Conservation (phyloP, 805 yeast genomes). For the Candida khao-thaluensis region DNA sequence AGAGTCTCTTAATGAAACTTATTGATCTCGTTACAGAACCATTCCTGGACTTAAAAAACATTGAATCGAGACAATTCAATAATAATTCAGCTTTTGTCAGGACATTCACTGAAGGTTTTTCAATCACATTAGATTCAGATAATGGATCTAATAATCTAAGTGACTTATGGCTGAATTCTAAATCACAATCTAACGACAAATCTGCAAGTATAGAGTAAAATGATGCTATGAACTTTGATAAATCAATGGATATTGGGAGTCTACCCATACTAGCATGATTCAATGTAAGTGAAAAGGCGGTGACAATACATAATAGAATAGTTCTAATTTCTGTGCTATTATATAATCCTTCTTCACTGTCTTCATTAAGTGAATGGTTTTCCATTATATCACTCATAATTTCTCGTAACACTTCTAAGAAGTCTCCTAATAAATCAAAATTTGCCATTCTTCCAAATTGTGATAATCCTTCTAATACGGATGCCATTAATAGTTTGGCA, state of each 20-base stretch:
- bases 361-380: slow-evolving; percentile 36
- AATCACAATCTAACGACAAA: slow-evolving; percentile 72
- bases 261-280: slow-evolving; percentile 61
- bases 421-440: slow-evolving; percentile 88
- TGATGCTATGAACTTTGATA: slow-evolving; percentile 74
- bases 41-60: slow-evolving; percentile 74
- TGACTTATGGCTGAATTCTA: slow-evolving; percentile 82
- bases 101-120: slow-evolving; percentile 75
- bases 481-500: slow-evolving; percentile 60
- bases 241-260: slow-evolving; percentile 64
- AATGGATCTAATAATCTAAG: slow-evolving; percentile 80
- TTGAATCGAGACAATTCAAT: slow-evolving; percentile 70
- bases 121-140: slow-evolving; percentile 31
- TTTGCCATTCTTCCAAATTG: slow-evolving; percentile 90
- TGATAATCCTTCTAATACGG: slow-evolving; percentile 89
- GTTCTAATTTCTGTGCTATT: slow-evolving; percentile 58
- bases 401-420: slow-evolving; percentile 85
- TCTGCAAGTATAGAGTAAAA: slow-evolving; percentile 69
- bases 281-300: slow-evolving; percentile 82
- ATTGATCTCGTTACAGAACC: slow-evolving; percentile 67
- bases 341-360: slow-evolving; percentile 27
- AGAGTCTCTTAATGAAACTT: slow-evolving; percentile 81
- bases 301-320: slow-evolving; percentile 75
- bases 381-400: slow-evolving; percentile 56
- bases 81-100: slow-evolving; percentile 87